Percentiles rank a stretch among this genome's conserved stretches.
These are phyloP conservation scores for Geranomyces variabilis DNA, from an alignment of 192 early-diverging fungal species.

Conservation along the genomic window DNA sequence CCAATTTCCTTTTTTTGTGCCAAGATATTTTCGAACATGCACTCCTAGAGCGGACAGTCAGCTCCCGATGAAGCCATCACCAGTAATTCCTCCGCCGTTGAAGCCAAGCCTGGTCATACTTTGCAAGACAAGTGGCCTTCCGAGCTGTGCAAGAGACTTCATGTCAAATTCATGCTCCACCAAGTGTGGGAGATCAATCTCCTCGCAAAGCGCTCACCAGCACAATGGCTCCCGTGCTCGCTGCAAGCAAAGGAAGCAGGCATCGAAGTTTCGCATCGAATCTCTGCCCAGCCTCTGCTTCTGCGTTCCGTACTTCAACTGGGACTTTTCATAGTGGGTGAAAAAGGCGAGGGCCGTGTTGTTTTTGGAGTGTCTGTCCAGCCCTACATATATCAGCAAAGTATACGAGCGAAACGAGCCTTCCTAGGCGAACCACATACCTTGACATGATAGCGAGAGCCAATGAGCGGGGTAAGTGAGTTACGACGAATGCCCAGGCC, in stretches of 20 bases:
- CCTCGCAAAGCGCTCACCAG: constrained; percentile 49
- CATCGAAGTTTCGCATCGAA: constrained; percentile 79
- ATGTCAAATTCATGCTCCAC: background rate
- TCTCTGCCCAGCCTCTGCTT: constrained; percentile 82
- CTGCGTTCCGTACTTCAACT: constrained; percentile 85
- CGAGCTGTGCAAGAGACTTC: constrained; percentile 12
- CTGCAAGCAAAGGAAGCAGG: constrained; percentile 87
- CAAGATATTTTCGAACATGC: constrained; percentile 80
- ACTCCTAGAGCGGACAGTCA: constrained; percentile 55
- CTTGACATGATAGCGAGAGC: too few relatives aligned
- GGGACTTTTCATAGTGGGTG: constrained; percentile 84
- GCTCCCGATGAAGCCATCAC: background rate
- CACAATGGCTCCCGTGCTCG: constrained; percentile 71
- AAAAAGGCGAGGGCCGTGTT: constrained; percentile 90
- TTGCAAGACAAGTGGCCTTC: constrained; percentile 85
- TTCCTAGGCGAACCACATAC: too few relatives aligned
- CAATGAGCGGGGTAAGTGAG: too few relatives aligned
- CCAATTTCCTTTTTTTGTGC: constrained; percentile 82
- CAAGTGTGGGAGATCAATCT: background rate
- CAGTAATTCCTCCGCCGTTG: background rate
- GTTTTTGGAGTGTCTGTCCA: constrained; percentile 84
- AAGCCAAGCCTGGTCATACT: constrained; percentile 8
- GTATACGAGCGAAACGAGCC: too few relatives aligned
- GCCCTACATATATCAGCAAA: too few relatives aligned
- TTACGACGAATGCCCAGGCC: too few relatives aligned